Evolutionary conservation across 1,284 basidiomycete species (phyloP), one percentile per base, ranked within the genome.

Genomic region (Malassezia restricta): DNA sequence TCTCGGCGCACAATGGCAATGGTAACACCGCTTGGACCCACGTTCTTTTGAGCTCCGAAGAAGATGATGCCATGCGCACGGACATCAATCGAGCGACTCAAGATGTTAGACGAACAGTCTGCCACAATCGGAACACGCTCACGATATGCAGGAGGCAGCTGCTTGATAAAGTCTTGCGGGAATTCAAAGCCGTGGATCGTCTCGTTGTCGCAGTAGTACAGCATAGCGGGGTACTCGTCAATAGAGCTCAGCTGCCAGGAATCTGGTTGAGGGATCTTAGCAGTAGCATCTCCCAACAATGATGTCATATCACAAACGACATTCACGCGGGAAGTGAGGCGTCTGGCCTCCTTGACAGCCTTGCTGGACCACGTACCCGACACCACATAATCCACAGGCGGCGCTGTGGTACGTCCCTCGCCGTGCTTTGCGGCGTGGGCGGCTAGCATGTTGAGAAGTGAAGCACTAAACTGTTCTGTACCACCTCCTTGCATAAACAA

Each of bases 171-270:
- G 5, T 81, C 65, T 74, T 20, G 80, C 4, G 85, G 78, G 76
- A 88, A 96, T 76, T 98, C 86, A 50, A 92, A 84, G 31, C 94
- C 94, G 67, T 95, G 85, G 54, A 98, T 87, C 3, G 94, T 99
- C 78, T 99, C 94, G 77, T 99, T 99, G 74, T 96, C 92, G 79
- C 94, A 99, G 77, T 96, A 98, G 77, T 94, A 96, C 50, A 96
- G 83, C 68, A 91, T 81, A 8, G 87, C 91, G 1, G 92, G 84
- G 69, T 82, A 78, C 43, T 75, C 72, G 28, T 67, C 64, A 3
- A 51, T 37, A 71, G 62, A 45, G 11, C 86, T 86, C 76, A 94
- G 86, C n/a, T 76, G 75, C 80, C 85, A 95, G 43, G 80, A 77
- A 49, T 78, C 76, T 66, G 82, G 81, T 11, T 81, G 76, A 9